Evolutionary conservation across 805 yeast genomes (phyloP).

Genomic region (Ogataea methylovora): DNA sequence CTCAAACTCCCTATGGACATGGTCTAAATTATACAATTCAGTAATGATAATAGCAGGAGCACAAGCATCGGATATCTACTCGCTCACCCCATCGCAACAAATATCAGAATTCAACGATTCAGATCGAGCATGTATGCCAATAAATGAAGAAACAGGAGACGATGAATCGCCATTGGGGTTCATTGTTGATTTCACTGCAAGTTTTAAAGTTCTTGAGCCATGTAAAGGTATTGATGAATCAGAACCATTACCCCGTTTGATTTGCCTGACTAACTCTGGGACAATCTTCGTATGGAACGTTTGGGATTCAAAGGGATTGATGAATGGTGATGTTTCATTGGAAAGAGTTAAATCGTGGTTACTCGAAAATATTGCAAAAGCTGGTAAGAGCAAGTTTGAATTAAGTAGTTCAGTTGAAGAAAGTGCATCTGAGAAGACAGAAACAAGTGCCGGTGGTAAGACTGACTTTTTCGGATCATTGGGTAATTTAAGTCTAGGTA

Average conservation of each 20-base stretch:
- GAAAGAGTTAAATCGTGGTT: conserved; percentile 2
- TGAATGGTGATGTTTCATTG: conserved; percentile 21
- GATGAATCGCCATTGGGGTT: conserved; percentile 72
- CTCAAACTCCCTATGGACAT: conserved; percentile 27
- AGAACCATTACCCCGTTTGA: conserved; percentile 57
- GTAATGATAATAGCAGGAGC: conserved; percentile 50
- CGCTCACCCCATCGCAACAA: conserved; percentile 30
- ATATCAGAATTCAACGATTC: conserved; percentile 57
- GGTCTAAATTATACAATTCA: conserved; percentile 28
- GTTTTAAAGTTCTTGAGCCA: conserved; percentile 40
- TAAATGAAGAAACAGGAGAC: conserved; percentile 53
- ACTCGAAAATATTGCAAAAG: too few relatives aligned
- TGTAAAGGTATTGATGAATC: conserved; percentile 50
- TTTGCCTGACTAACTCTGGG: conserved; percentile 59
- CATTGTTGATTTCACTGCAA: conserved; percentile 48
- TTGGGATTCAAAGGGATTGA: conserved; percentile 47
- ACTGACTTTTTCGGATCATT: too few relatives aligned
- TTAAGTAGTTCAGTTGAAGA: too few relatives aligned
- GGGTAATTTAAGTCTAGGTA: too few relatives aligned
- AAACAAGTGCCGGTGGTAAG: too few relatives aligned
- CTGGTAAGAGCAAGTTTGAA: too few relatives aligned
- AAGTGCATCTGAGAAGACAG: too few relatives aligned
- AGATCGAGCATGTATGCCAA: conserved; percentile 66
- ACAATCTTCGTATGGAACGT: conserved; percentile 56
- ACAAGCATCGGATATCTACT: conserved; percentile 54